A percentile compares a stretch with the other conserved stretches of the same genome.
Evolutionary conservation across 163 green algal genomes (phyloP).

Genomic region (Prototheca stagnorum): DNA sequence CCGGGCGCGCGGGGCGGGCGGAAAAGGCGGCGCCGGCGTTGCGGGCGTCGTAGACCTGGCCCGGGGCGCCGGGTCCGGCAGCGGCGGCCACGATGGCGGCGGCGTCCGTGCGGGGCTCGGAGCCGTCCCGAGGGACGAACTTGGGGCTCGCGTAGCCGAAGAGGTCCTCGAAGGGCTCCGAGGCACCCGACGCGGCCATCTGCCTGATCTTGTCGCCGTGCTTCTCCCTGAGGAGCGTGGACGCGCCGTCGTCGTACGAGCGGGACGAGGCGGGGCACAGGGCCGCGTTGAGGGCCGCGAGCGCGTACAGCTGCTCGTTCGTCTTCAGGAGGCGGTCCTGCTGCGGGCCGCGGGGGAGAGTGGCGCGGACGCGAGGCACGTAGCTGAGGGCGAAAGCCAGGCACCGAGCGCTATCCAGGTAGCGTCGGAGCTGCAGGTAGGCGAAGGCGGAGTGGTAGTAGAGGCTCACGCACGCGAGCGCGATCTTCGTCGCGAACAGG

Average conservation of each 20-base stretch:
- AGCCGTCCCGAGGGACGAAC: conserved; percentile 68
- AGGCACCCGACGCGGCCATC: conserved; percentile 31
- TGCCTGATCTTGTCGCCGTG: conserved; percentile 61
- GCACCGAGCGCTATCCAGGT: conserved; percentile 51
- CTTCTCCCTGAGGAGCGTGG: conserved; percentile 72
- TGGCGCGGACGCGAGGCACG: conserved; percentile 48
- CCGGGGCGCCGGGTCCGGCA: too few species aligned
- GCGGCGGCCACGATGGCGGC: too few species aligned
- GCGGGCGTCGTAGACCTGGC: too few species aligned
- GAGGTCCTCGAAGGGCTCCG: conserved; percentile 69
- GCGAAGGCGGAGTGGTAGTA: conserved; percentile 86
- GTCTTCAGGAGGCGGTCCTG: conserved; percentile 89
- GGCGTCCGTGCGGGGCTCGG: too few species aligned
- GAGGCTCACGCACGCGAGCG: conserved; percentile 62
- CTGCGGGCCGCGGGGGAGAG: conserved; percentile 22
- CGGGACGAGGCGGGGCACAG: conserved; percentile 51
- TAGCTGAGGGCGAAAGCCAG: conserved; percentile 80
- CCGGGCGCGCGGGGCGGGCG: too few species aligned
- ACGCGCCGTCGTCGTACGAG: conserved; percentile 48
- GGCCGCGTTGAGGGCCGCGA: conserved; percentile 67
- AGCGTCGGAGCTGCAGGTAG: conserved; percentile 79
- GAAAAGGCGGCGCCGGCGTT: too few species aligned
- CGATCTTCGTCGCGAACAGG: conserved; percentile 43
- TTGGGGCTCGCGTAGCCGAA: conserved; percentile 95
- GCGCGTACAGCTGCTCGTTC: conserved; percentile 88